Evolutionary conservation across 371 early-diverging fungal species (phyloP).

Genomic region (Mortierella sp.): DNA sequence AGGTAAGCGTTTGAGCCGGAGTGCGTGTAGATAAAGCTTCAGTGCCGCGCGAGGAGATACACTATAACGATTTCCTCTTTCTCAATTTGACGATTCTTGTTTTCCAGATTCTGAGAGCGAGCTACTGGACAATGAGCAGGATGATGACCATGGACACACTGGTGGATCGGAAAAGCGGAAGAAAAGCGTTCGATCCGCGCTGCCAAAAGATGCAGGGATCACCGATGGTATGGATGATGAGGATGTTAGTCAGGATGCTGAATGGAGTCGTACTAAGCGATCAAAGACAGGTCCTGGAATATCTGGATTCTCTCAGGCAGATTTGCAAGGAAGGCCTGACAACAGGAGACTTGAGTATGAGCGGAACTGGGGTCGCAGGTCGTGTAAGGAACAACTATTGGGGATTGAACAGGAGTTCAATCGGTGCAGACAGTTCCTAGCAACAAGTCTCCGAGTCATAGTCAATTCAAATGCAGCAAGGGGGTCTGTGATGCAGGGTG

Average conservation of each 20-base stretch:
- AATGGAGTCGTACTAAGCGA: constrained; percentile 19
- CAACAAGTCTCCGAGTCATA: constrained; percentile 31
- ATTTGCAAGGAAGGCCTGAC: too few relatives aligned
- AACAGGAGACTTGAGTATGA: background rate
- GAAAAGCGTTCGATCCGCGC: background rate
- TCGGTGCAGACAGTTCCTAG: constrained; percentile 37
- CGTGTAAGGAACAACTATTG: constrained; percentile 24
- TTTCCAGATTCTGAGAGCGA: constrained; percentile 17
- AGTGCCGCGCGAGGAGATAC: background rate
- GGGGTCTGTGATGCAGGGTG: constrained; percentile 9
- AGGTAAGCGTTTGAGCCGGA: background rate
- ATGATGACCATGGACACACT: background rate
- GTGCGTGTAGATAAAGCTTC: constrained; percentile 33
- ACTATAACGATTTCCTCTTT: too few relatives aligned
- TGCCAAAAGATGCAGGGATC: background rate
- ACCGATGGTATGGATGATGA: constrained; percentile 4
- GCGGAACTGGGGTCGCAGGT: background rate
- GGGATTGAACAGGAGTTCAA: constrained; percentile 39
- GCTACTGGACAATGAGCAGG: constrained; percentile 2
- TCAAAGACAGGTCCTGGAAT: constrained; percentile 12
- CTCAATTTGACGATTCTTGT: background rate
- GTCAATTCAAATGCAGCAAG: constrained; percentile 45
- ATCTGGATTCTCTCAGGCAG: background rate
- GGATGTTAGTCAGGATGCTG: constrained; percentile 21
- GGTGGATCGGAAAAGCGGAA: constrained; percentile 3